Conservation (phyloP, 495 filamentous ascomycete species). For the Pseudotulostoma volvatum region DNA sequence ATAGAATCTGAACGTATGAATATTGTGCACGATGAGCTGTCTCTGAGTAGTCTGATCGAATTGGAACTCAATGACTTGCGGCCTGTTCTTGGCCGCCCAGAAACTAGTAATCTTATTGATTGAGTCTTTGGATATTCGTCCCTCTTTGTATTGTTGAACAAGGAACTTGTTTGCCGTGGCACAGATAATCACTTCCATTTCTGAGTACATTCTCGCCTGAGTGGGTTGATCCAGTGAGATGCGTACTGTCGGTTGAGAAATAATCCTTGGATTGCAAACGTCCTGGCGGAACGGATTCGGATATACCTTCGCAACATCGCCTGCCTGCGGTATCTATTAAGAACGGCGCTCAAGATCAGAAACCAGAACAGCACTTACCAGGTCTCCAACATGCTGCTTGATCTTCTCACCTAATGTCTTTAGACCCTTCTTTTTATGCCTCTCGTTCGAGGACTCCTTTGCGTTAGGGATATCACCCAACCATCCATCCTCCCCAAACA, state of each 20-base stretch:
- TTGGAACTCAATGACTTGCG: conserved; percentile 37
- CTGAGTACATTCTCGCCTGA: conserved; percentile 37
- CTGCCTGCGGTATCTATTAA: conserved; percentile 8
- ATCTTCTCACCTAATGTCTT: conserved; percentile 28
- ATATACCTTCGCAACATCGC: conserved; percentile 9
- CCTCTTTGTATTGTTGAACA: conserved; percentile 26
- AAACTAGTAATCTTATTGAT: conserved; percentile 27
- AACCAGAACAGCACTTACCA: conserved; percentile 21
- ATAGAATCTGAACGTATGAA: conserved; percentile 32
- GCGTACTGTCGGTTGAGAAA: conserved; percentile 13
- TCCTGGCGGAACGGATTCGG: conserved; percentile 5
- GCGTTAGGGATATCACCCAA: conserved; percentile 23
- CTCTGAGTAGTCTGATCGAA: conserved; percentile 41
- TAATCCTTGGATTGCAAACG: conserved; percentile 6
- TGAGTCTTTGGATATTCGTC: conserved; percentile 30
- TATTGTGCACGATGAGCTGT: conserved; percentile 33
- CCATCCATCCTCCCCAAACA: conserved; percentile 38
- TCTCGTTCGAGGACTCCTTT: conserved; percentile 12
- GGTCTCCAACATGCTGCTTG: conserved; percentile 28
- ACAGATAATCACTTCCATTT: conserved; percentile 39
- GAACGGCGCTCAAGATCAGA: neutral
- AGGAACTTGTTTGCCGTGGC: conserved; percentile 36
- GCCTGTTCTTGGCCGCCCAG: conserved; percentile 36
- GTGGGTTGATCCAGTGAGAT: conserved; percentile 28
- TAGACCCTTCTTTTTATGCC: conserved; percentile 20